Base-by-base conservation (phyloP, 1,284 basidiomycete genomes). In the Xerocomus minutiporus region DNA sequence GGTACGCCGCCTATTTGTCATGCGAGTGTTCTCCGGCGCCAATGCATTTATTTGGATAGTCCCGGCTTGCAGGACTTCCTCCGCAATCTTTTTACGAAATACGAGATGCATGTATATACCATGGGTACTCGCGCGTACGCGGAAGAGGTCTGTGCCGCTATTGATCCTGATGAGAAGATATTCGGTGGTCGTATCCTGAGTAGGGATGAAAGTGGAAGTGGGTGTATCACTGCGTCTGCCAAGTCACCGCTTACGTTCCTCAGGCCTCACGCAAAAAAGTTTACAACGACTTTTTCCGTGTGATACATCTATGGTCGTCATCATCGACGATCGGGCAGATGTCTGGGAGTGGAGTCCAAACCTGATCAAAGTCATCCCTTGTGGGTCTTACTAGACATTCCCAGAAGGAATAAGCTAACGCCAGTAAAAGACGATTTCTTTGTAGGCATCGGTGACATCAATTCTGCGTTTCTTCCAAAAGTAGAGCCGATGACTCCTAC, bases 31-130 rank as follows among this genome's bases (percentile, higher is more conserved):
- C 35, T 28, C 5, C 28, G 43, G 46, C 47, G 54, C 48, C 44
- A 44, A 53, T 54, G 59, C 45, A 50, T 54, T 54, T 46, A 51
- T 60, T 55, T 50, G 55, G 40, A 53, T 59, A 95, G 96, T 59
- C 96, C 96, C 0, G 93, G 93, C n/a, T 81, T 94, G 70, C 72
- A 78, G 44, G 75, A 82, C 41, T 97, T 99, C 67, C 76, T 99
- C 48, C 71, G 76, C 55, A 74, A 80, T 43, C 80, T 91, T 59
- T 81, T 89, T 42, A 72, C 78, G 52, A 86, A 88, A 64, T 99
- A 97, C 72, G 93, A 99, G 73, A 92, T 99, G 90, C 96, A 99
- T 71, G 94, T 99, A 47, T 99, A 99, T 73, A 99, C 96, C 26
- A 99, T 99, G 94, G 96, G 96, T 51, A 98, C 96, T 17, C 83